Evolutionary conservation across 306 rosid genomes (phyloP).

Genomic region (Boehmeria nivea): DNA sequence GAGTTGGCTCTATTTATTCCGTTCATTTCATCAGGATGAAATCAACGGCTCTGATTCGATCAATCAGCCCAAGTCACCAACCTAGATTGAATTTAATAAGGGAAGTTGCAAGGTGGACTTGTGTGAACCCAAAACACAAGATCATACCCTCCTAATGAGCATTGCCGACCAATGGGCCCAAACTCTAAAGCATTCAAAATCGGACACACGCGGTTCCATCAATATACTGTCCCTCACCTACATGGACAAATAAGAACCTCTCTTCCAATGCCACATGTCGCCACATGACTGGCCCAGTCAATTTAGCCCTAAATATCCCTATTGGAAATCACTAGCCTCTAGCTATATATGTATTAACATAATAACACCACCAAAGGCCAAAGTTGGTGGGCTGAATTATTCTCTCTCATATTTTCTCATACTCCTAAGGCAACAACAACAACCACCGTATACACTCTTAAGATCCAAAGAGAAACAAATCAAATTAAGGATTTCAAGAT

Average conservation of each 20-base stretch:
- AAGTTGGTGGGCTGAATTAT: background rate
- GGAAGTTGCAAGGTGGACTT: background rate
- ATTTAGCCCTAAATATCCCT: no score
- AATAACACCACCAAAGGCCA: constrained; percentile 14
- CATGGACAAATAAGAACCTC: constrained; percentile 31
- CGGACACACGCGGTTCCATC: constrained; percentile 24
- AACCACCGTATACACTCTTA: background rate
- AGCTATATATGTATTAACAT: constrained; percentile 1
- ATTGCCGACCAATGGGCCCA: constrained; percentile 21
- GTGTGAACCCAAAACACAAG: background rate
- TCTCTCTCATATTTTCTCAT: background rate
- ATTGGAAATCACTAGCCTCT: no score
- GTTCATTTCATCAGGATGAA: no score
- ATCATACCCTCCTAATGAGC: background rate
- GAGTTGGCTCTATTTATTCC: no score
- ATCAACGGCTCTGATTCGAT: background rate
- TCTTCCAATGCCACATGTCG: constrained; percentile 19
- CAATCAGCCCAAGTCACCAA: no score
- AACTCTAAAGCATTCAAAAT: constrained; percentile 17
- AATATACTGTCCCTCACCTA: background rate
- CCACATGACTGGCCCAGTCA: background rate
- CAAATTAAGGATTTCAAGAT: constrained; percentile 22
- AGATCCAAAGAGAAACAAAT: background rate
- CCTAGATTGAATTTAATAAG: no score
- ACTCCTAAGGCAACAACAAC: no score